Percentiles rank a stretch among this genome's conserved stretches.
phyloP scores from a whole-genome alignment of 2,329 filamentous ascomycete genomes.

The Arthrobotrys sphaeroides region DNA sequence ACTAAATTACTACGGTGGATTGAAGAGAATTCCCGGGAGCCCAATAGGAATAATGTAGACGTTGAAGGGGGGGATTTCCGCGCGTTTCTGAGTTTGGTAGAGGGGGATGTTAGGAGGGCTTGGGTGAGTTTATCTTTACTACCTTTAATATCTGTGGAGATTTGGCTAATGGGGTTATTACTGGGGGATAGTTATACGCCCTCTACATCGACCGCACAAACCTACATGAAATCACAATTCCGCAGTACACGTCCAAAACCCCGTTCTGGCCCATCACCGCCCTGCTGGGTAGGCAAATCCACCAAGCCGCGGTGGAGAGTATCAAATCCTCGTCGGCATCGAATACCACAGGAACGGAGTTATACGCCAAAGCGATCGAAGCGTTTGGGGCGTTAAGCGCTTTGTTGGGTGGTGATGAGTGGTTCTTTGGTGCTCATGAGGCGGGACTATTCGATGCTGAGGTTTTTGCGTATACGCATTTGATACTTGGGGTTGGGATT shows the following conservation, averaged over 20 bases:
- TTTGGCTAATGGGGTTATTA: neutral
- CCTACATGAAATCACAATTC: slow-evolving; percentile 70
- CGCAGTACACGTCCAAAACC: slow-evolving; percentile 74
- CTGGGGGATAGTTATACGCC: slow-evolving; percentile 76
- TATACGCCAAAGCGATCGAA: slow-evolving; percentile 70
- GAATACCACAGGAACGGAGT: slow-evolving; percentile 66
- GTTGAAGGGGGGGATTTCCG: slow-evolving; percentile 39
- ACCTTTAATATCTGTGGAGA: neutral
- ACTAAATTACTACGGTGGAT: slow-evolving; percentile 76
- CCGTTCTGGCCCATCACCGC: slow-evolving; percentile 71
- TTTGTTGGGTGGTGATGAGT: slow-evolving; percentile 68
- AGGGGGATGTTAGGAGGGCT: slow-evolving; percentile 75
- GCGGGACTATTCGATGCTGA: slow-evolving; percentile 86
- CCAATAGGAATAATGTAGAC: slow-evolving; percentile 30
- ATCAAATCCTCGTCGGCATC: slow-evolving; percentile 70
- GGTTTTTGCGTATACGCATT: slow-evolving; percentile 87
- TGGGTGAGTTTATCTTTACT: slow-evolving; percentile 70
- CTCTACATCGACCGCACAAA: slow-evolving; percentile 80
- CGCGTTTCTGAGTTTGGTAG: slow-evolving; percentile 54
- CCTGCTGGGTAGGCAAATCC: slow-evolving; percentile 73
- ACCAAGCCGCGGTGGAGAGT: slow-evolving; percentile 76
- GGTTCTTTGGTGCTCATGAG: slow-evolving; percentile 69
- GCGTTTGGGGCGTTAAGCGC: slow-evolving; percentile 72
- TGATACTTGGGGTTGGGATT: slow-evolving; percentile 70
- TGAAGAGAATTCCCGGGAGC: slow-evolving; percentile 61